Evolutionary conservation across 768 basidiomycete genomes (phyloP), one percentile per base, ranked within the genome.

Genomic region (Leccinum disarticulatum): DNA sequence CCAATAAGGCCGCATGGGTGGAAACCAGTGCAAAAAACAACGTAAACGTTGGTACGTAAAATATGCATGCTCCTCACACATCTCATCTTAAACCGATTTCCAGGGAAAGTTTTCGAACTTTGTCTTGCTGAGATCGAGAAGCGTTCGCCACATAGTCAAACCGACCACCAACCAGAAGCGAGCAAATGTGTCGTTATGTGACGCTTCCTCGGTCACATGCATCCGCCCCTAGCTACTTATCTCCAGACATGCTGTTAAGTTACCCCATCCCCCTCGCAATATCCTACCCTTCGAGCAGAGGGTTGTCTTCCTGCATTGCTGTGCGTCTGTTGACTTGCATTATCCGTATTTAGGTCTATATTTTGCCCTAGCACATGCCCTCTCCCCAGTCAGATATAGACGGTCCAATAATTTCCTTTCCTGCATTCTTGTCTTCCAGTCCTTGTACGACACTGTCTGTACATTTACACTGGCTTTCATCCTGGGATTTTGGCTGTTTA

Each of bases 21-120:
- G 95, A 96, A 76, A 91, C 91, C 14, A 93, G 91, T 67, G 93
- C 95, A 36, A 91, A 91, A 81, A 80, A 84, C 59, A 91, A 93
- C 65, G 74, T 85, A 73, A 95, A 96, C 74, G 88, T 97, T 66
- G 86, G 94, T 94, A 67, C 74, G 94, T 88, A 47, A 30, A 33
- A n/a, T 14, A 43, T 17, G 3, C 22, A 22, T 14, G 8, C 27
- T 15, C 10, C 36, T 49, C n/a, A 11, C 9, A 4, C 35, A 43
- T 57, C 51, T 49, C 27, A 27, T 13, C 54, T 61, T 13, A 59
- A 61, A 48, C 3, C 14, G 9, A 19, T 31, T 41, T 46, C 38
- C 51, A 93, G 92, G 80, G 74, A 87, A 88, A 69, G 92, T 92
- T 25, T 94, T 94, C 58, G 91, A 94, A 67, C 80, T 91, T 54